Percentiles rank a stretch among this genome's conserved stretches.
Evolutionary conservation across 2,329 filamentous ascomycete species (phyloP).

Genomic region (Aspergillus carbonarius): DNA sequence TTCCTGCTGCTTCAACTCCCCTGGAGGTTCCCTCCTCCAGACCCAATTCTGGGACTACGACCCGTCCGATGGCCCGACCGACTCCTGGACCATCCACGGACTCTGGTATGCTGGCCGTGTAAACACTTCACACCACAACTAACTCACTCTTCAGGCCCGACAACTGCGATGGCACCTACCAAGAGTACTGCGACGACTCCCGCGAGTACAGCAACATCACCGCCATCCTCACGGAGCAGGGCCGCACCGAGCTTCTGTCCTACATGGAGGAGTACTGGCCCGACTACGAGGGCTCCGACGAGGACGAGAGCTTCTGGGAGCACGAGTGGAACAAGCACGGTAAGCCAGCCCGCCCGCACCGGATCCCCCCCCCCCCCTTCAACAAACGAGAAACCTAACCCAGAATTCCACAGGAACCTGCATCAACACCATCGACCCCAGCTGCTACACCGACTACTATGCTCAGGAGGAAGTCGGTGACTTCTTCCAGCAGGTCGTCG

Average conservation of each 20-base stretch:
- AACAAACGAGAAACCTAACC: background rate
- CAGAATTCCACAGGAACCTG: conserved; percentile 52
- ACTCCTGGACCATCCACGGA: conserved; percentile 61
- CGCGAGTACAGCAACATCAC: conserved; percentile 60
- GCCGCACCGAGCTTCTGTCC: conserved; percentile 50
- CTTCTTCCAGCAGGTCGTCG: conserved; percentile 56
- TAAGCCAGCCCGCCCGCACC: conserved; percentile 5
- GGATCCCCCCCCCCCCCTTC: too few relatives aligned
- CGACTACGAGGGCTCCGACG: conserved; percentile 54
- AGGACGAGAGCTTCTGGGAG: conserved; percentile 63
- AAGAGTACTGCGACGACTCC: conserved; percentile 54
- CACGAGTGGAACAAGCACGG: conserved; percentile 72
- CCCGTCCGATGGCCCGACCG: conserved; percentile 53
- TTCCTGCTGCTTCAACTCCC: conserved; percentile 60
- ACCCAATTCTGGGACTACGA: conserved; percentile 63
- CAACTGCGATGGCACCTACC: conserved; percentile 59
- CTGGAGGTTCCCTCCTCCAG: conserved; percentile 57
- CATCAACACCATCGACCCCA: conserved; percentile 65
- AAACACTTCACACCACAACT: background rate
- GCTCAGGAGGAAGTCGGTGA: conserved; percentile 58
- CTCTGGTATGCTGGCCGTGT: conserved; percentile 45
- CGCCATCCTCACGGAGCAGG: conserved; percentile 52
- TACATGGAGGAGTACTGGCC: conserved; percentile 65
- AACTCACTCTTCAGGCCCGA: conserved; percentile 41
- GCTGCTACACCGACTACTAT: conserved; percentile 61